Evolutionary conservation across 2,329 filamentous ascomycete species (phyloP), one percentile per base, ranked within the genome.

Genomic region (Calycina herbarum): DNA sequence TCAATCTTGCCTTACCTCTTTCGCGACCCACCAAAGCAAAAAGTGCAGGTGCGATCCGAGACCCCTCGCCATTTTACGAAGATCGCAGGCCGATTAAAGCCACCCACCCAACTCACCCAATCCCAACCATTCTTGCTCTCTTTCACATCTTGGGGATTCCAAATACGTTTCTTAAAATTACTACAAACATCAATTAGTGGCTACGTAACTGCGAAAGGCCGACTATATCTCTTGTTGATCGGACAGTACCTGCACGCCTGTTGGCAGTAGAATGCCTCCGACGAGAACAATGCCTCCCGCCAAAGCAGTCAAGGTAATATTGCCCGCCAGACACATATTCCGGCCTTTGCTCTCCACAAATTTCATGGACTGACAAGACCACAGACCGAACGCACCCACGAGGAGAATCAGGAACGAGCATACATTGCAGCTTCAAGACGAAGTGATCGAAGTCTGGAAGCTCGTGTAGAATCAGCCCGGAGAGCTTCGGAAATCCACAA

Each of bases 401-500:
- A 91, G 71, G 91, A 94, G 77, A 94, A 94, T 72, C 89, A 93
- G 75, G 92, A 94, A 77, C 85, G 94, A 74, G 94, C 94, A 27
- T 97, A 96, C 76, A 95, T 97, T 71, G 94, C 94, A 13, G 94
- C 94, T 3, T 97, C 94, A 5, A 83, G 94, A 70, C 85, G 94
- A 69, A 91, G 91, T 72, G 94, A 97, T 74, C 88, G 94, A 63
- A 94, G 90, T 74, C 80, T 97, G 17, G 93, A 97, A 77, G 93
- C 93, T 15, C 88, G 94, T 31, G 85, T 97, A 20, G 91, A 96
- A 76, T 97, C 94, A 2, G 94, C 94, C 15, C 85, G 88, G 61
- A 87, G 92, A 78, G 94, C 94, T 5, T 97, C 94, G n/a, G 89
- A 93, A 73, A 92, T 97, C 45, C 94, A 97, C 82, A 93, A 93